A percentile compares a stretch with the other conserved stretches of the same genome.
Conservation (phyloP, 148 eudicot species). For the Hydrangea macrophylla region DNA sequence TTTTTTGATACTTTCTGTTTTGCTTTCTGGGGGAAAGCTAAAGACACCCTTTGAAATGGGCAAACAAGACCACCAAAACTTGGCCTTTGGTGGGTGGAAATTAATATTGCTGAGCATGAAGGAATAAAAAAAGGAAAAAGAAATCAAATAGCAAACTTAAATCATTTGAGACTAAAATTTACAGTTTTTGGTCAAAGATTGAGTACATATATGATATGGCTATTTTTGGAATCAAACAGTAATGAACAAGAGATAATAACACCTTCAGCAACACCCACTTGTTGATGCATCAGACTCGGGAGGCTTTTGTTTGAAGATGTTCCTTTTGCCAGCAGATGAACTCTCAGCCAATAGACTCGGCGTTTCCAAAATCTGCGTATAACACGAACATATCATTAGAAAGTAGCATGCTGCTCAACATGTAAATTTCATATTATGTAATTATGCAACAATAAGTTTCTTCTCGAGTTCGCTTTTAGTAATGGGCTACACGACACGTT, state of each 20-base stretch:
- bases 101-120: not conserved
- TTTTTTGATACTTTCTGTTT: too few species aligned
- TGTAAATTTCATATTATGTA: not conserved
- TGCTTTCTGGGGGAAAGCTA: too few species aligned
- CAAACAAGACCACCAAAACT: too few species aligned
- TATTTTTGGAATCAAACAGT: slow-evolving; percentile 2
- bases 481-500: too few species aligned
- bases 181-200: not conserved
- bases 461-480: too few species aligned
- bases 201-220: not conserved
- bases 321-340: slow-evolving; percentile 48
- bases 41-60: too few species aligned
- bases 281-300: slow-evolving; percentile 54
- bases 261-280: slow-evolving; percentile 70
- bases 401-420: not conserved
- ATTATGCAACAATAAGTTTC: too few species aligned
- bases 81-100: too few species aligned
- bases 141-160: not conserved
- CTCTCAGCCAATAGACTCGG: slow-evolving; percentile 86
- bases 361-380: slow-evolving; percentile 73
- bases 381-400: not conserved
- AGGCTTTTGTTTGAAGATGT: slow-evolving; percentile 71
- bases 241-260: not conserved
- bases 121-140: too few species aligned
- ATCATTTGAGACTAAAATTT: not conserved